A percentile compares a stretch with the other conserved stretches of the same genome.
Conservation (phyloP, 2,329 filamentous ascomycete genomes). For the Xylariaceae sp. region DNA sequence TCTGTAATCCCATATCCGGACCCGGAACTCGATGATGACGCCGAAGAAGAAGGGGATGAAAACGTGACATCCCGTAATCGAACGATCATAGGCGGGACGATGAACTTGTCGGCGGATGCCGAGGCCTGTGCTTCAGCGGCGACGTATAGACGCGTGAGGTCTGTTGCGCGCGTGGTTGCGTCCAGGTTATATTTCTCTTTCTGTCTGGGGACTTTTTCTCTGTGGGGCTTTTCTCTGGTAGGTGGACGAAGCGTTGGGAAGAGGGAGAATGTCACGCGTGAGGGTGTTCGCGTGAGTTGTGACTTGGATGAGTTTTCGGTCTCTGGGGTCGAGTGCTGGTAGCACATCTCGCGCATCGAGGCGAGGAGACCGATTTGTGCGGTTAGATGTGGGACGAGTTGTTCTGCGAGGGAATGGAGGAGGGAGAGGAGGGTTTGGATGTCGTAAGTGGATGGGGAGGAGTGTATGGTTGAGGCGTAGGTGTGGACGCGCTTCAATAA, state of each 20-base stretch:
- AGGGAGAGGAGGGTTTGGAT: conserved; percentile 1
- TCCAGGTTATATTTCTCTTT: background rate
- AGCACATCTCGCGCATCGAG: conserved; percentile 20
- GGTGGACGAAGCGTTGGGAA: conserved; percentile 3
- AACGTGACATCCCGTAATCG: conserved; percentile 26
- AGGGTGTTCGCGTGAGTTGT: background rate
- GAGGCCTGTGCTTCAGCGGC: conserved; percentile 16
- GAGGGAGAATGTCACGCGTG: conserved; percentile 3
- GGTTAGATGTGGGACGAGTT: conserved; percentile 18
- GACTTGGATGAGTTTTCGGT: background rate
- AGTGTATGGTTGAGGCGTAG: conserved; percentile 13
- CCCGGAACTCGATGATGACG: background rate
- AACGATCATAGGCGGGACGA: conserved; percentile 27
- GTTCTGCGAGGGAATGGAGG: conserved; percentile 10
- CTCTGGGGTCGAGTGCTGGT: background rate
- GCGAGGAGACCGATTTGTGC: conserved; percentile 10
- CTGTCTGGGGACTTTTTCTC: background rate
- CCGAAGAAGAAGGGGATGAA: background rate
- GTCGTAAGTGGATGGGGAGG: conserved; percentile 12
- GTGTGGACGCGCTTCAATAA: conserved; percentile 16
- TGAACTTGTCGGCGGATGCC: conserved; percentile 20
- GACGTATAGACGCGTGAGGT: conserved; percentile 23
- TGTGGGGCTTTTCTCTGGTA: background rate
- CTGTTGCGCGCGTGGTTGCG: conserved; percentile 10
- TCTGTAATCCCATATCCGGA: background rate